Evolutionary conservation across 768 basidiomycete genomes (phyloP), one percentile per base, ranked within the genome.

Genomic region (Ramaria sp.): DNA sequence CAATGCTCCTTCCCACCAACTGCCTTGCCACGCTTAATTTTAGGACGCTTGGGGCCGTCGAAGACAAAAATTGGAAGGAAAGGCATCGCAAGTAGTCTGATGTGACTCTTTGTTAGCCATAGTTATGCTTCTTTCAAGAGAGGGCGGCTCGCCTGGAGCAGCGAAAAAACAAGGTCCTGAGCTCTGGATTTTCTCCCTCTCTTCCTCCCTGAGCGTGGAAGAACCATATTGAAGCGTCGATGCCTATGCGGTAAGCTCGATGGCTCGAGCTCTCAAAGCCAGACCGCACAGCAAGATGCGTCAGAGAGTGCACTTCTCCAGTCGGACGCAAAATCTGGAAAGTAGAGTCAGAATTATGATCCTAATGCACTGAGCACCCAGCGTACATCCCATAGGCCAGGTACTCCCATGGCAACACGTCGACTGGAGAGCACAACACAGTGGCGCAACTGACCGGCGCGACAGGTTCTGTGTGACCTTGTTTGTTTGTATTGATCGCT

Each of bases 331-430:
- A 34, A 24, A 64, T 45, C 59, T 62, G 24, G 6, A 16, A 30
- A 3, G 25, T 24, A 13, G 16, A 24, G 52, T 20, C 22, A 34
- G 0, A 47, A 27, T n/a, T 48, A 22, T 18, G 59, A 60, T 32
- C 56, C 57, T 55, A 62, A 58, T 25, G 38, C 20, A 43, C 15
- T 4, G 12, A 27, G 20, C 6, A 24, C 45, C 12, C 25, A 28
- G 63, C 70, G 47, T 61, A 77, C 79, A 64, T 76, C 70, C 76
- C 76, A 77, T 54, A 77, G 64, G 42, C 74, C 75, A 57, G 75
- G 64, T 45, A 77, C 75, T 28, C 76, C 76, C 55, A 56, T 56
- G 8, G 28, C 28, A 15, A 18, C 27, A 15, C 9, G 27, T 32
- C 22, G 8, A 9, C 9, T 18, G 42, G 42, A 44, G 36, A 37